Percentiles rank a stretch among this genome's conserved stretches.
phyloP scores from a whole-genome alignment of 192 early-diverging fungal species.

The Umbelopsis sp. region DNA sequence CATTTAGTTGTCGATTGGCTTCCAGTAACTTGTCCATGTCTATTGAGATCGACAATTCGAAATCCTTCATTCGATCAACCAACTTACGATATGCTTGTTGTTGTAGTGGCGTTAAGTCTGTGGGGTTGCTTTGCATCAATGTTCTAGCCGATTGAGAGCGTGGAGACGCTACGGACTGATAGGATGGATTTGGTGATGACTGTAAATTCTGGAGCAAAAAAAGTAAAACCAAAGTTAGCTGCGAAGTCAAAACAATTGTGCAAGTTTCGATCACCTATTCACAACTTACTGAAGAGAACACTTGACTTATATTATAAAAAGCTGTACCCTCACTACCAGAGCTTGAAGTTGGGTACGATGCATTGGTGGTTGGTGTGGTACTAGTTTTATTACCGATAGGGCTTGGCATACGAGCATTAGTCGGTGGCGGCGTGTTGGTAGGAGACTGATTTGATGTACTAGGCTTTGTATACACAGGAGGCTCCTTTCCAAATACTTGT shows the following conservation, averaged over 20 bases:
- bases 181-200: not conserved
- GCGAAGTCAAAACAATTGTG: too few relatives aligned
- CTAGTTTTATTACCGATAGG: constrained; percentile 18
- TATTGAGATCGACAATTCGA: constrained; percentile 56
- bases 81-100: constrained; percentile 67
- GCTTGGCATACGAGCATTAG: constrained; percentile 11
- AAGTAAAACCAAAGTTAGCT: not conserved
- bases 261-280: not conserved
- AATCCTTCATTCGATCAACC: constrained; percentile 53
- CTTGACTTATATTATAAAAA: constrained; percentile 26
- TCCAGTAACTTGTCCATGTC: constrained; percentile 71
- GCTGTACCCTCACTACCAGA: constrained; percentile 14
- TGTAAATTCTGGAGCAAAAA: not conserved
- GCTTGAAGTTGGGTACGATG: constrained; percentile 20
- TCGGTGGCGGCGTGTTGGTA: constrained; percentile 34
- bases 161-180: constrained; percentile 1
- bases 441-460: constrained; percentile 42
- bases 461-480: constrained; percentile 74
- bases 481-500: constrained; percentile 70
- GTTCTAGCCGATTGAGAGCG: not conserved
- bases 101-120: constrained; percentile 44
- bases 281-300: constrained; percentile 8
- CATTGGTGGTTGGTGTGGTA: constrained; percentile 15
- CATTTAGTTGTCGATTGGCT: constrained; percentile 70
- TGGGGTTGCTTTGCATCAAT: not conserved